phyloP scores from a whole-genome alignment of 2,329 filamentous ascomycete genomes.

The Ustulina deusta region DNA sequence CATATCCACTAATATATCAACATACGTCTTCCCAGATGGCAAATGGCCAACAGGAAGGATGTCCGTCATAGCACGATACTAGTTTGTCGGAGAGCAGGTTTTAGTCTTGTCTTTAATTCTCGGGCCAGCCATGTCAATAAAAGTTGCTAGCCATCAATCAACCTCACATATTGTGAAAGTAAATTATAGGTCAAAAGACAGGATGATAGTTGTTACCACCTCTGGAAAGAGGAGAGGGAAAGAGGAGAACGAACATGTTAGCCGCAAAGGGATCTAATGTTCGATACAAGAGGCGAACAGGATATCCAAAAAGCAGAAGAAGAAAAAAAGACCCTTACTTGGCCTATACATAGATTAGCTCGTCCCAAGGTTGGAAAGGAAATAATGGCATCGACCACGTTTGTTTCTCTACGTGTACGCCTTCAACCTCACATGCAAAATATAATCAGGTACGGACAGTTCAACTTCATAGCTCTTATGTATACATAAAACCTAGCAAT shows the following conservation, averaged over 20 bases:
- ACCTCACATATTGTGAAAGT: not conserved
- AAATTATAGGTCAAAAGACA: not conserved
- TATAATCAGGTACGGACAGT: not conserved
- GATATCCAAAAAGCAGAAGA: not conserved
- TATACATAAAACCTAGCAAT: not conserved
- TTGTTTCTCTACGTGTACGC: not conserved
- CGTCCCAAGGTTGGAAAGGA: not conserved
- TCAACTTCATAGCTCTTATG: too few relatives aligned
- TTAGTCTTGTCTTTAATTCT: not conserved
- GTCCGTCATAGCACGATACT: not conserved
- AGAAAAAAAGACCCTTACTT: not conserved
- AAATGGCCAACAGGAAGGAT: too few relatives aligned
- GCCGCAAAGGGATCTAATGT: not conserved
- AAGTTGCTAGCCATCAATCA: not conserved
- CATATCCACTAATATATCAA: too few relatives aligned
- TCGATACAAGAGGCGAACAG: not conserved
- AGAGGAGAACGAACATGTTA: too few relatives aligned
- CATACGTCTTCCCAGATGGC: too few relatives aligned
- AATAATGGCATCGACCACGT: not conserved
- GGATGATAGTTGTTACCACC: not conserved
- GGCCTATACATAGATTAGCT: not conserved
- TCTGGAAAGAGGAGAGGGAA: not conserved
- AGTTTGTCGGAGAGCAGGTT: not conserved
- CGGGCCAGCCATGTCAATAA: not conserved
- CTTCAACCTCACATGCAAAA: too few relatives aligned